A percentile compares a stretch with the other conserved stretches of the same genome.
Evolutionary conservation across 306 rosid genomes (phyloP).

Genomic region (Vigna trinervia): DNA sequence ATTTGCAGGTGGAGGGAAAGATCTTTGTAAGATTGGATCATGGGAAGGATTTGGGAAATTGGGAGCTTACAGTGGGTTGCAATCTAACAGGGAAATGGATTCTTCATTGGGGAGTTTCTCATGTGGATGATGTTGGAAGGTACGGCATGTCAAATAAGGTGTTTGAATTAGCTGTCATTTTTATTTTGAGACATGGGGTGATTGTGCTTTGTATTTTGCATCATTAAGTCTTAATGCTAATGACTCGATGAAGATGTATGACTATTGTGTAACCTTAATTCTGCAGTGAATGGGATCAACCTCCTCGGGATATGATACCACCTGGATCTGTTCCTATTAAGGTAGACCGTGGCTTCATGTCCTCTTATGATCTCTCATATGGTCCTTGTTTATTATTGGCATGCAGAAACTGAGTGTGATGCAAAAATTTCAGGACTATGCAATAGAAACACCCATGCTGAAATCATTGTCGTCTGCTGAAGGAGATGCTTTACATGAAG

Average conservation of each 20-base stretch:
- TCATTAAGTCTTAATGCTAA: slow-evolving; percentile 26
- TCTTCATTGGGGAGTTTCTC: slow-evolving; percentile 97
- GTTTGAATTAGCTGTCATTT: slow-evolving; percentile 30
- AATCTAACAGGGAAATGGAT: slow-evolving; percentile 86
- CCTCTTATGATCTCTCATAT: slow-evolving; percentile 34
- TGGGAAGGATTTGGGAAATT: slow-evolving; percentile 51
- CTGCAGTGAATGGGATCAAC: slow-evolving; percentile 97
- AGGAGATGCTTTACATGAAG: slow-evolving; percentile 69
- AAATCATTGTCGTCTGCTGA: slow-evolving; percentile 52
- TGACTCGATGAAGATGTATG: slow-evolving; percentile 32
- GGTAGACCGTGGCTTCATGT: slow-evolving; percentile 59
- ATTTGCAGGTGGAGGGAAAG: slow-evolving; percentile 84
- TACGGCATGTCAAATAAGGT: slow-evolving; percentile 44
- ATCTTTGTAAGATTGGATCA: slow-evolving; percentile 68
- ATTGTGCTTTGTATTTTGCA: slow-evolving; percentile 30
- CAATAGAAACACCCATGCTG: slow-evolving; percentile 85
- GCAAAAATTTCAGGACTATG: slow-evolving; percentile 76
- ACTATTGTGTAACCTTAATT: slow-evolving; percentile 36
- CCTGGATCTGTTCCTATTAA: slow-evolving; percentile 77
- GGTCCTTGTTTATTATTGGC: slow-evolving; percentile 29
- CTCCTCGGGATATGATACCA: slow-evolving; percentile 85
- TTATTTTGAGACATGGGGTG: slow-evolving; percentile 28
- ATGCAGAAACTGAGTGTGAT: slow-evolving; percentile 40
- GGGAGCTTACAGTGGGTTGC: slow-evolving; percentile 83
- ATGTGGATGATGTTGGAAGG: slow-evolving; percentile 74